Conservation (phyloP, 139 green algal species). For the Zygnema cylindricum region DNA sequence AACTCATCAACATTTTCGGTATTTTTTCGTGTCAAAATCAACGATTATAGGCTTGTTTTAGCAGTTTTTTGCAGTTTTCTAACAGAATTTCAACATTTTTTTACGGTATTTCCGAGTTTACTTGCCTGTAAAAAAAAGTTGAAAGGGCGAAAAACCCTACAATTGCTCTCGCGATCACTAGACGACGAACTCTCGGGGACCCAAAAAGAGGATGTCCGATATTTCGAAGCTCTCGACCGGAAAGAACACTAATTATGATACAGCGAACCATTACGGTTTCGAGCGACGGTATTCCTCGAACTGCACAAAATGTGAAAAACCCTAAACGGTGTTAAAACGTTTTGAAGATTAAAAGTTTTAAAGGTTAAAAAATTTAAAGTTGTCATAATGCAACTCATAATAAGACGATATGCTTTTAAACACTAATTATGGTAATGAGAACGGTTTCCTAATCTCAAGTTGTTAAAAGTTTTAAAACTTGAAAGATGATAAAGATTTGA, state of each 20-base stretch:
- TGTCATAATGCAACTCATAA: no score
- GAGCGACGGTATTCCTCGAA: slow-evolving; percentile 17
- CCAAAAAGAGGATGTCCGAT: slow-evolving; percentile 39
- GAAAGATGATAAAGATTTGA: no score
- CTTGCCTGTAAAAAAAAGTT: slow-evolving; percentile 55
- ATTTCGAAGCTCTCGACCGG: slow-evolving; percentile 6
- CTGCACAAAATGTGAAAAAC: slow-evolving; percentile 13
- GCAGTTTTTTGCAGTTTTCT: no score
- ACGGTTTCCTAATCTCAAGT: neutral
- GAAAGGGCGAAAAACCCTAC: slow-evolving; percentile 55
- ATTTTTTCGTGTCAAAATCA: no score
- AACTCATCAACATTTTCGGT: no score
- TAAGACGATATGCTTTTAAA: no score
- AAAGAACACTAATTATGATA: slow-evolving; percentile 20
- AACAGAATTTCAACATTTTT: no score
- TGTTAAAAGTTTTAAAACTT: no score
- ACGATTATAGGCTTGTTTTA: no score
- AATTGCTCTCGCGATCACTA: slow-evolving; percentile 37
- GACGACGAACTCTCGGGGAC: neutral
- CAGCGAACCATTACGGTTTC: slow-evolving; percentile 43
- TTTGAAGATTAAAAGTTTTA: no score
- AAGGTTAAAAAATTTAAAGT: no score
- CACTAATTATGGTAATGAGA: neutral
- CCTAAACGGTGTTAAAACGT: neutral
- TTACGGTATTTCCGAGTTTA: no score